These are phyloP conservation scores for Phytophthora pluvialis DNA, from an alignment of 352 stramenopile genomes.

Conservation along the genomic window DNA sequence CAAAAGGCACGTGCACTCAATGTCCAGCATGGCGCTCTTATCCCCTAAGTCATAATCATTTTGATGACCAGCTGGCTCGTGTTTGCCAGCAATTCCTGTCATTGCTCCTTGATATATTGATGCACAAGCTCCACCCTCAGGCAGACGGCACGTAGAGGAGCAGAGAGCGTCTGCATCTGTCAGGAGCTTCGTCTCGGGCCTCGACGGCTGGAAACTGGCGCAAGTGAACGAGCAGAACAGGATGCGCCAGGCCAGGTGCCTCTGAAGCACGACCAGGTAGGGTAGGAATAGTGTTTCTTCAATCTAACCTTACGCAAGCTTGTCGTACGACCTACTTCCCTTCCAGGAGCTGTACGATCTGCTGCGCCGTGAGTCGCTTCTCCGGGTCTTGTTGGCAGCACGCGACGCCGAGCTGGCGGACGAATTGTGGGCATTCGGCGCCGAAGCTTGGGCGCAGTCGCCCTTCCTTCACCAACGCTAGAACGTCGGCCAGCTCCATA, in stretches of 20 bases:
- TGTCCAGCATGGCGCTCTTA: constrained; percentile 23
- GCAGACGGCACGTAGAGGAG: background rate
- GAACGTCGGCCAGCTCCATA: constrained; percentile 10
- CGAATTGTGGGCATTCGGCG: constrained; percentile 44
- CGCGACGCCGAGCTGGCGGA: constrained; percentile 41
- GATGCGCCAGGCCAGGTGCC: constrained; percentile 2
- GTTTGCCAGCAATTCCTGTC: background rate
- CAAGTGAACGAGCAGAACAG: background rate
- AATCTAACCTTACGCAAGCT: background rate
- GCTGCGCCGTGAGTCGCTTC: constrained; percentile 38
- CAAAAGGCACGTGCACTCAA: constrained; percentile 6
- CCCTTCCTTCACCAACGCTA: constrained; percentile 26
- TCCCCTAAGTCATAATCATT: constrained; percentile 27
- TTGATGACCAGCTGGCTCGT: constrained; percentile 4
- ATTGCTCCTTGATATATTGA: background rate
- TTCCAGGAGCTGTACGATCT: constrained; percentile 55
- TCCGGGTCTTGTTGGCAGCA: constrained; percentile 50
- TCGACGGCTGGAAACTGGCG: constrained; percentile 7
- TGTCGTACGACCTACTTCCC: constrained; percentile 29
- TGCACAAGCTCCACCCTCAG: background rate
- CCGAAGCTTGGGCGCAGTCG: constrained; percentile 51
- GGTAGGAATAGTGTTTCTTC: constrained; percentile 1
- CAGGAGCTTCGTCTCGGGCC: background rate
- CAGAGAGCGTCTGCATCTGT: constrained; percentile 14
- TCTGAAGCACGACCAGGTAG: constrained; percentile 1